Percentiles rank a stretch among this genome's conserved stretches.
These are phyloP conservation scores for Kodamaea neixiangensis DNA, from an alignment of 805 yeast genomes.

Conservation along the genomic window DNA sequence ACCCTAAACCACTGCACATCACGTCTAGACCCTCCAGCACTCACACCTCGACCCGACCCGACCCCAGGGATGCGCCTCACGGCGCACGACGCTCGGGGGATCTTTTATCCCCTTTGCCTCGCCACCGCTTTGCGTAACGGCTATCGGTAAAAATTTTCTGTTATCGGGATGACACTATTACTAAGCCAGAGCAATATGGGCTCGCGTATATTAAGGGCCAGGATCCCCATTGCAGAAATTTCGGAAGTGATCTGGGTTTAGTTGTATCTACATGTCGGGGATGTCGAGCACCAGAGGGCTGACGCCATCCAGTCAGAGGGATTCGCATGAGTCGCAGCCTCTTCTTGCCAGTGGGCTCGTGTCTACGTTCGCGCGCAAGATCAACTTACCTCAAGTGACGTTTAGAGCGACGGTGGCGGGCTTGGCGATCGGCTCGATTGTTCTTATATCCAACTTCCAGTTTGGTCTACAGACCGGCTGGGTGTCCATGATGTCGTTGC, in stretches of 20 bases:
- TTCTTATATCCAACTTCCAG: conserved; percentile 87
- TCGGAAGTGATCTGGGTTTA: neutral
- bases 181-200: neutral
- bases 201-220: neutral
- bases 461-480: conserved; percentile 97
- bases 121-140: neutral
- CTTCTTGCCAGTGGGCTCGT: neutral
- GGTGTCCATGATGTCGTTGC: conserved; percentile 99
- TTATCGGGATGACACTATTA: neutral
- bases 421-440: conserved; percentile 79
- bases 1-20: too few relatives aligned
- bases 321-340: neutral
- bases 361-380: conserved; percentile 39
- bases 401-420: conserved; percentile 75
- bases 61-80: too few relatives aligned
- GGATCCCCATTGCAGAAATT: neutral
- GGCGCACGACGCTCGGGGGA: neutral
- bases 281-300: neutral
- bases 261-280: neutral
- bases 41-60: too few relatives aligned
- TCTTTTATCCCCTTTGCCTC: neutral
- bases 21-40: too few relatives aligned
- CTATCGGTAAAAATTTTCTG: neutral
- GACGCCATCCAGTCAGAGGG: neutral
- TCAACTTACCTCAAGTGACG: conserved; percentile 65